Base-by-base conservation (phyloP, 1,284 basidiomycete species). In the Apiotrichum laibachii region DNA sequence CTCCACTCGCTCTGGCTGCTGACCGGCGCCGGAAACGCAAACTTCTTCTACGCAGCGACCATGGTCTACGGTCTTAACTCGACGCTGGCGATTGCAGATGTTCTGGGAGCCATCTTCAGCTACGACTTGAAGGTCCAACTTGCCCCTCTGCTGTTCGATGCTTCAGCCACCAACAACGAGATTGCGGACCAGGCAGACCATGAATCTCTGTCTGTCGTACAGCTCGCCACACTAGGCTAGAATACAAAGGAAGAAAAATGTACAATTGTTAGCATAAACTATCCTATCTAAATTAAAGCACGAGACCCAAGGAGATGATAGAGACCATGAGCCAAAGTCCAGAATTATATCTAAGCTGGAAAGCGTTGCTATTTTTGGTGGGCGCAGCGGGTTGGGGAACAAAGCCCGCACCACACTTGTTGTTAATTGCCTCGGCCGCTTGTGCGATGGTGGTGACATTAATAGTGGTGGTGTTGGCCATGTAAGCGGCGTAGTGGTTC, bases 11-110 rank as follows among this genome's bases (percentile, higher is more conserved):
- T 98, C 5, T 99, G 96, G 95, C 83, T 98, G 6, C 82, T 82
- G 10, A 88, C 92, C 52, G 94, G 93, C 0, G 91, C 92, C 7
- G 95, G 93, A 1, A 99, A 99, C 71, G 93, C 95, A 47, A 99
- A 99, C 75, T 99, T 99, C 79, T 98, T 92, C 80, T 99, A 97
- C 72, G 95, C 95, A 0, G 88, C 89, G 6, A 97, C 92, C 2
- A 82, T 98, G 65, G 94, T 99, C 6, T 94, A 94, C 77, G 92
- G 90, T 0, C 83, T 92, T 67, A 89, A 88, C 10, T 88, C 92
- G 55, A 91, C 90, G 0, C 84, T 88, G n/a, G 87, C 87, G 6
- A 70, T 95, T 39, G 81, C 92, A 7, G 93, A 96, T 69, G 85
- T 85, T 13, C 80, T 90, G 26, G 92, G 87, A 81, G 89, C 91